phyloP scores from a whole-genome alignment of 208 protist species.

The Leptomonas seymouri region DNA sequence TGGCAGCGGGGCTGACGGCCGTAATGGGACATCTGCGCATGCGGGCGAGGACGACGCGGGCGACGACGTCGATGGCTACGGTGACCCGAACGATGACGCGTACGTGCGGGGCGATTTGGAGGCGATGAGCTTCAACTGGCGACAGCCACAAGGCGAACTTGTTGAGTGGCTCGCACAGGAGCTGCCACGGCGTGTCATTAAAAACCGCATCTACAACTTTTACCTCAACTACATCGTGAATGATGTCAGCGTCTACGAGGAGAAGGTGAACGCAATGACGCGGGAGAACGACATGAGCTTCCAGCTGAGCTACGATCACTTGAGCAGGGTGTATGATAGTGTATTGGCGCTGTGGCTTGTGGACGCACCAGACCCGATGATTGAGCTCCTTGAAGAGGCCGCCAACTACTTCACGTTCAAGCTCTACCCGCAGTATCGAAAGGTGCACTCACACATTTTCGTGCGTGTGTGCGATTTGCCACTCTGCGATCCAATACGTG shows the following conservation, averaged over 20 bases:
- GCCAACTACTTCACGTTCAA: conserved; percentile 92
- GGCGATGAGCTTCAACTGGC: conserved; percentile 87
- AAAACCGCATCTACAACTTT: conserved; percentile 93
- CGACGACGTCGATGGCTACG: conserved; percentile 35
- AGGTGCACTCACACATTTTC: conserved; percentile 93
- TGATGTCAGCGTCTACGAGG: conserved; percentile 81
- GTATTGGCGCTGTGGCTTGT: conserved; percentile 97
- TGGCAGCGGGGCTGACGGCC: neutral
- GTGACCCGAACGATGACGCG: conserved; percentile 50
- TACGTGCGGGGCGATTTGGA: conserved; percentile 84
- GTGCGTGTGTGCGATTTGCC: conserved; percentile 98
- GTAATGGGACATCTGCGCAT: neutral
- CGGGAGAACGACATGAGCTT: conserved; percentile 95
- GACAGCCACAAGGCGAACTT: conserved; percentile 82
- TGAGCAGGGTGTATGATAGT: conserved; percentile 86
- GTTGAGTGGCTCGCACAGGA: conserved; percentile 92
- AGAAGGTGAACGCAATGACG: conserved; percentile 83
- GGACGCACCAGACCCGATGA: conserved; percentile 96
- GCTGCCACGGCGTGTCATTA: conserved; percentile 82
- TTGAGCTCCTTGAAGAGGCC: conserved; percentile 98
- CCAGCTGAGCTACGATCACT: conserved; percentile 94
- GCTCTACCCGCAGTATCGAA: conserved; percentile 94
- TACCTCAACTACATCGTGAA: conserved; percentile 90
- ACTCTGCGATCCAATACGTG: conserved; percentile 96
- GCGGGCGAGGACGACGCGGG: conserved; percentile 13